A percentile compares a stretch with the other conserved stretches of the same genome.
Conservation (phyloP, 140 eudicot genomes). For the Erigeron philadelphicus region DNA sequence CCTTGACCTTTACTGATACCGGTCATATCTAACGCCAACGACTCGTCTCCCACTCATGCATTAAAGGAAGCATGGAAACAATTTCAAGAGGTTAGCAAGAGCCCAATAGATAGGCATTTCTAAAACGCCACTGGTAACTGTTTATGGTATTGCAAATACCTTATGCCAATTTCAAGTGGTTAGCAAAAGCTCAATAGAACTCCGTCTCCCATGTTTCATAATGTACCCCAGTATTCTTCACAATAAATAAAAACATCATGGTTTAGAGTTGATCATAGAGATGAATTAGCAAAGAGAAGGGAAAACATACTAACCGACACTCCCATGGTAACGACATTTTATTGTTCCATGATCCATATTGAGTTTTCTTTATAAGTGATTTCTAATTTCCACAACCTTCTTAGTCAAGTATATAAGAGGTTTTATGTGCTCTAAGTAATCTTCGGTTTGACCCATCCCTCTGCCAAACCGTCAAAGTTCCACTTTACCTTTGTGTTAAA, state of each 20-base stretch:
- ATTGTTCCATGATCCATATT: no score
- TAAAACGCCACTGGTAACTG: not conserved
- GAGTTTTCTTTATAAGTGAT: no score
- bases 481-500: no score
- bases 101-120: not conserved
- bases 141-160: constrained; percentile 35
- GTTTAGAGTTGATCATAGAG: not conserved
- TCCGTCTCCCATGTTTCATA: constrained; percentile 72
- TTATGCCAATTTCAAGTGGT: no score
- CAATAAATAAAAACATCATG: not conserved
- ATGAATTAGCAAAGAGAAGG: not conserved
- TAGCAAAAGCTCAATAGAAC: no score
- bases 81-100: constrained; percentile 8
- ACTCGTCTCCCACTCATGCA: constrained; percentile 75
- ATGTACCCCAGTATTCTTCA: constrained; percentile 81
- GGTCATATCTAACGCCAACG: constrained; percentile 76
- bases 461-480: no score
- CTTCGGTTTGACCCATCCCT: no score
- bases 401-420: no score
- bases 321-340: constrained; percentile 85
- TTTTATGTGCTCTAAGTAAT: no score
- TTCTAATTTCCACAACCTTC: no score
- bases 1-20: constrained; percentile 96
- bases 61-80: constrained; percentile 57
- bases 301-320: constrained; percentile 58